Evolutionary conservation across 2,329 filamentous ascomycete species (phyloP).

Genomic region (Phaeophleospora eucalypticola): DNA sequence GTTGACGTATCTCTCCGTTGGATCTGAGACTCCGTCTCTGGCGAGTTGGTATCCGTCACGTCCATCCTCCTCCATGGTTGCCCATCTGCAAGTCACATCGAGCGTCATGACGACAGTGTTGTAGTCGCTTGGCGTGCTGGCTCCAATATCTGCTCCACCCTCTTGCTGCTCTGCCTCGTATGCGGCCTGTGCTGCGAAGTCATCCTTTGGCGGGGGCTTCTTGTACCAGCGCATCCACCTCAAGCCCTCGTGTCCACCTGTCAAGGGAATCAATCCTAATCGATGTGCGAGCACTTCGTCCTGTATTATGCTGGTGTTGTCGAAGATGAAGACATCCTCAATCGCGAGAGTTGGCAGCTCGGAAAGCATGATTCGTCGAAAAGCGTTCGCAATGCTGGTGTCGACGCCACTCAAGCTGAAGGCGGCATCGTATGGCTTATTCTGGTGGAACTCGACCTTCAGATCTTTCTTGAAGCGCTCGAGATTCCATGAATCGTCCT

Average conservation of each 20-base stretch:
- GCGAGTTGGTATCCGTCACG: slow-evolving; percentile 53
- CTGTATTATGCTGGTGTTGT: slow-evolving; percentile 97
- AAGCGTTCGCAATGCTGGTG: slow-evolving; percentile 90
- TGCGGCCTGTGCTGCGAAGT: slow-evolving; percentile 45
- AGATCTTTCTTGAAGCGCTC: slow-evolving; percentile 69
- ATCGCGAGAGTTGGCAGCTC: slow-evolving; percentile 94
- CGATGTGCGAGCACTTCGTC: slow-evolving; percentile 93
- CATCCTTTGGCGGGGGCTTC: slow-evolving; percentile 58
- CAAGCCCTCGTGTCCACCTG: slow-evolving; percentile 71
- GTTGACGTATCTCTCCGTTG: slow-evolving; percentile 77
- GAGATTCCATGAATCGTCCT: slow-evolving; percentile 77
- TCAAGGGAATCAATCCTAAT: slow-evolving; percentile 84
- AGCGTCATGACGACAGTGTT: slow-evolving; percentile 83
- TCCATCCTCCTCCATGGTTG: slow-evolving; percentile 43
- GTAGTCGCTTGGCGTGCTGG: slow-evolving; percentile 61
- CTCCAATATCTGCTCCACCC: slow-evolving; percentile 40
- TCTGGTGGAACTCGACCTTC: slow-evolving; percentile 77
- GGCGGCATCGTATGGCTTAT: slow-evolving; percentile 68
- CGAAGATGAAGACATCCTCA: slow-evolving; percentile 86
- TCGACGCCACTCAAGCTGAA: slow-evolving; percentile 93
- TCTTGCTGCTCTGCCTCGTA: slow-evolving; percentile 39
- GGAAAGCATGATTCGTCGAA: slow-evolving; percentile 89
- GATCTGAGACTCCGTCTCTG: slow-evolving; percentile 69
- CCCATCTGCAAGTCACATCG: slow-evolving; percentile 74
- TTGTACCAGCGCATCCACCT: slow-evolving; percentile 78